Evolutionary conservation across 83 land plant species (phyloP), one percentile per base, ranked within the genome.

Genomic region (Thuja plicata): DNA sequence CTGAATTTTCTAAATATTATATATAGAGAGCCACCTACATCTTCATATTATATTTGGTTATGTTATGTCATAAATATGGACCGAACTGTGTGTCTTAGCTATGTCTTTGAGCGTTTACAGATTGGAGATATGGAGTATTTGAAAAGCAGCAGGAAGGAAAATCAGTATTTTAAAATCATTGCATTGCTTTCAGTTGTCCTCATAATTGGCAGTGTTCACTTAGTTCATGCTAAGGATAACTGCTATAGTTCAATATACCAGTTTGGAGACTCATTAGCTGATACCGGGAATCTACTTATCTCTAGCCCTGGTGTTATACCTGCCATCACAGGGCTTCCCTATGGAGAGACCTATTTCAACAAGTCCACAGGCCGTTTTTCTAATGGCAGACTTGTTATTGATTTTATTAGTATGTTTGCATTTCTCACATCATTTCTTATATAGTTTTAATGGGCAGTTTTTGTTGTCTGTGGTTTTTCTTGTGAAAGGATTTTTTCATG

Each of bases 251-350:
- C 57, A 11, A 54, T 54, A 54, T 54, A 54, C 19, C 57, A 54
- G 4, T 54, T 54, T 54, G 57, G 57, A 54, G 57, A 54, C 19
- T 54, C 57, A 54, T 54, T 54, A 11, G 71, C 92, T 7, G 92
- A 91, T 77, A 91, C 92, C 30, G 92, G 92, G 27, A 91, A 91
- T 32, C 88, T 88, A 4, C 16, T 86, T 10, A 15, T 62, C 19
- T 46, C 77, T 52, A 41, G 48, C 5, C 27, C 35, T 15, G 82
- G 84, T 35, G 27, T 24, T 43, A 77, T 76, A 12, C 3, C 8
- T 12, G 38, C 83, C 19, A 85, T 76, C 6, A 27, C 60, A 16
- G 50, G 40, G 16, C 90, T 85, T 46, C 90, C 90, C 41, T 89
- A 89, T 34, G 90, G 90, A 13, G 38, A 85, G 71, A 71, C 90